Percentiles rank a stretch among this genome's conserved stretches.
Conservation (phyloP, 2,329 filamentous ascomycete genomes). For the Parasarocladium wereldwijsianum region DNA sequence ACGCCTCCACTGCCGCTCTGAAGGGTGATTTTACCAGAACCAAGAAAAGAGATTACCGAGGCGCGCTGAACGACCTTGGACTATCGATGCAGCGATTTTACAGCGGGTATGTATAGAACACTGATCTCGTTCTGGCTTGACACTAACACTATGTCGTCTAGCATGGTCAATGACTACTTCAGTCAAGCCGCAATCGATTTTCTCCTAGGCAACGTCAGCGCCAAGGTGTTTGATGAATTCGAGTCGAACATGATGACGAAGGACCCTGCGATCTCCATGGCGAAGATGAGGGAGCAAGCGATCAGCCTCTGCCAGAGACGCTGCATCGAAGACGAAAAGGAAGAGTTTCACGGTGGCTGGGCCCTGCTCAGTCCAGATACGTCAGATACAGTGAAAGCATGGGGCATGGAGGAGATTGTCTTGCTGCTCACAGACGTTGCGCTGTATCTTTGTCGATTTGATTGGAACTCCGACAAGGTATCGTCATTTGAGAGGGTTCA, state of each 20-base stretch:
- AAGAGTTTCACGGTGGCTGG: constrained; percentile 84
- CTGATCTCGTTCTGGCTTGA: neutral
- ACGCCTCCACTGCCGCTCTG: constrained; percentile 86
- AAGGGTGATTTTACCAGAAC: constrained; percentile 96
- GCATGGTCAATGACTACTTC: constrained; percentile 97
- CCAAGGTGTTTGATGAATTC: constrained; percentile 82
- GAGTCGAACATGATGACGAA: constrained; percentile 85
- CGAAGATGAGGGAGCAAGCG: constrained; percentile 71
- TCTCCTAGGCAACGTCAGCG: constrained; percentile 74
- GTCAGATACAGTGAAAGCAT: constrained; percentile 52
- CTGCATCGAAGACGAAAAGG: constrained; percentile 67
- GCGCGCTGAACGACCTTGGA: constrained; percentile 80
- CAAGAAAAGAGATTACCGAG: constrained; percentile 76
- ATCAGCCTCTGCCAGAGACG: constrained; percentile 81
- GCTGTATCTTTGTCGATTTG: constrained; percentile 78
- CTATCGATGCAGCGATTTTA: constrained; percentile 69
- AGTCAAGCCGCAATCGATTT: constrained; percentile 92
- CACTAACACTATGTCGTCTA: constrained; percentile 30
- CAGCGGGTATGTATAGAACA: constrained; percentile 35
- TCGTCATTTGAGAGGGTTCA: constrained; percentile 79
- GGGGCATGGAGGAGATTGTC: constrained; percentile 78
- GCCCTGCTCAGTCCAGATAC: constrained; percentile 64
- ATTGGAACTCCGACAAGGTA: constrained; percentile 93
- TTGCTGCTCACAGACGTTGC: constrained; percentile 74
- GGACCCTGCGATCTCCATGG: constrained; percentile 78